A percentile compares a stretch with the other conserved stretches of the same genome.
These are phyloP conservation scores for Adansonia gregorii DNA, from an alignment of 441 rosid species.

Conservation along the genomic window DNA sequence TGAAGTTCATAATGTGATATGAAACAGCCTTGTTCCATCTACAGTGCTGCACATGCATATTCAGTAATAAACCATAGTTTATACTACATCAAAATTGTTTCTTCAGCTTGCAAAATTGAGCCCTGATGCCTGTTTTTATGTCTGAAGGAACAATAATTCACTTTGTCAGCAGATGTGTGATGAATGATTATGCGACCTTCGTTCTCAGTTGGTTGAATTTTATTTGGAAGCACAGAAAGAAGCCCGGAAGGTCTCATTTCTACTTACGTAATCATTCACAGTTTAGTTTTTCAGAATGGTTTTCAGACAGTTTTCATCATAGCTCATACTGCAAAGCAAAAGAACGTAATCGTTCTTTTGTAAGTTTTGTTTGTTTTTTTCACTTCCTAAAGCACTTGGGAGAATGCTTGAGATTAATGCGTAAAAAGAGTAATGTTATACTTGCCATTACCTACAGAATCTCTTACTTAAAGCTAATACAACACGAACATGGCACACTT, in stretches of 20 bases:
- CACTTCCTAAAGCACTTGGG: constrained; percentile 14
- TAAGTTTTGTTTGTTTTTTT: not conserved
- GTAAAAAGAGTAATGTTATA: not conserved
- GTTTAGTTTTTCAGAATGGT: constrained; percentile 23
- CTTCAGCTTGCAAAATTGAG: not conserved
- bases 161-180: not conserved
- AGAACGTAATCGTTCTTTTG: constrained; percentile 11
- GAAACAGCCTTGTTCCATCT: not conserved
- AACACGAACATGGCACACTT: not conserved
- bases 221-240: not conserved
- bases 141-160: constrained; percentile 14
- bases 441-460: not conserved
- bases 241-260: constrained; percentile 6
- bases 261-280: not conserved
- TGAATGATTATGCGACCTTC: not conserved
- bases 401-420: constrained; percentile 9
- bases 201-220: not conserved
- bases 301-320: constrained; percentile 10
- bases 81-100: not conserved
- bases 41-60: too few species aligned
- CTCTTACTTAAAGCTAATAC: not conserved
- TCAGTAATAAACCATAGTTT: too few species aligned
- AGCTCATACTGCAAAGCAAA: constrained; percentile 17
- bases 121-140: not conserved
- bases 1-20: not conserved